Percentiles rank a stretch among this genome's conserved stretches.
Evolutionary conservation across 305 asterid species (phyloP).

Genomic region (Solanum chacoense): DNA sequence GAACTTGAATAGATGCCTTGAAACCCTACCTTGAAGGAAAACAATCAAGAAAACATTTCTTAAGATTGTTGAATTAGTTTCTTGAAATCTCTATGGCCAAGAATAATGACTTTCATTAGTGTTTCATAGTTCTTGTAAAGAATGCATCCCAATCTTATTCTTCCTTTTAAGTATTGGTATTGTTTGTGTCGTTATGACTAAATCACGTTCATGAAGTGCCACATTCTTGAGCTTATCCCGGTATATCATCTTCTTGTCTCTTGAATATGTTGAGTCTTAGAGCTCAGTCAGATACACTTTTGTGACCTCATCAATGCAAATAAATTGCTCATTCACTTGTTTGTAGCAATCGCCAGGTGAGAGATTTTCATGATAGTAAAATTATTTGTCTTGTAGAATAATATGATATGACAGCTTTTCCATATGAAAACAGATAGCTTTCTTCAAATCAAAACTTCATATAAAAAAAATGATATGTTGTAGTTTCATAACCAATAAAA

Average conservation of each 20-base stretch:
- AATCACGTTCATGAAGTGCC: background rate
- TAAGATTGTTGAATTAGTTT: background rate
- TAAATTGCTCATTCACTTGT: background rate
- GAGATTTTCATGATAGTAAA: background rate
- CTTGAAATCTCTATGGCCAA: background rate
- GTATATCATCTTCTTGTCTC: background rate
- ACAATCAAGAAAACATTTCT: background rate
- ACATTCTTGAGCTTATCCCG: background rate
- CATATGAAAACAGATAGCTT: background rate
- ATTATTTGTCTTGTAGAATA: background rate
- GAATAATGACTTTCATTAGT: background rate
- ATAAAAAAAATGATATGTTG: background rate
- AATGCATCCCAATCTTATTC: background rate
- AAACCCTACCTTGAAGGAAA: background rate
- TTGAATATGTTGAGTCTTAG: background rate
- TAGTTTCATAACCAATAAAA: background rate
- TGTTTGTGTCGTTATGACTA: background rate
- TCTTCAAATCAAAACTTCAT: background rate
- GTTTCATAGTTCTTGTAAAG: background rate
- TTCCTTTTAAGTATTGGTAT: background rate
- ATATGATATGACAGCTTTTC: background rate
- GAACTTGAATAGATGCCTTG: background rate
- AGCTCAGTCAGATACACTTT: background rate
- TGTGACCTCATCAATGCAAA: background rate
- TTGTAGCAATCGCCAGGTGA: background rate